Percentiles rank a stretch among this genome's conserved stretches.
Evolutionary conservation across 257 asterid genomes (phyloP).

Genomic region (Ilex aquifolium): DNA sequence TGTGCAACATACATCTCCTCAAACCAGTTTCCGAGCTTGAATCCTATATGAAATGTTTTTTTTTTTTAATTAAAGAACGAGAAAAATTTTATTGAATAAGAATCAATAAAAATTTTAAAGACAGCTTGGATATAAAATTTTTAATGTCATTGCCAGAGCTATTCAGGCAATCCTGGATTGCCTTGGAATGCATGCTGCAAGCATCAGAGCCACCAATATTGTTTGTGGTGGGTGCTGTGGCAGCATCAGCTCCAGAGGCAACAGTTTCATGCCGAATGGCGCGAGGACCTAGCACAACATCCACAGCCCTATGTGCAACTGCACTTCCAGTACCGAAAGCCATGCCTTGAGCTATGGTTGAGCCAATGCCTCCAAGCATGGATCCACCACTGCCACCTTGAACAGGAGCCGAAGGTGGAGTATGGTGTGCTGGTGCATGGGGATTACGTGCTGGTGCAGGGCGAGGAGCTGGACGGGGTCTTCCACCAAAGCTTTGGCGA

Average conservation of each 20-base stretch:
- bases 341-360: constrained; percentile 78
- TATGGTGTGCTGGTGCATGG: constrained; percentile 50
- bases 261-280: constrained; percentile 65
- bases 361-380: constrained; percentile 51
- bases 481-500: too few species aligned
- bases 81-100: too few species aligned
- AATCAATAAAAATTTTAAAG: too few species aligned
- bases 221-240: constrained; percentile 33
- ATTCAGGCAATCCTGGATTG: constrained; percentile 71
- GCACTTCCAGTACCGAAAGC: constrained; percentile 72
- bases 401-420: constrained; percentile 77
- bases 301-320: constrained; percentile 73
- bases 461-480: constrained; percentile 80
- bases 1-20: too few species aligned
- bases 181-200: constrained; percentile 55
- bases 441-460: constrained; percentile 52
- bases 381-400: constrained; percentile 67
- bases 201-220: constrained; percentile 48
- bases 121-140: too few species aligned
- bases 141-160: too few species aligned
- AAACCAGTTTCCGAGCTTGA: too few species aligned
- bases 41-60: too few species aligned
- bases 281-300: constrained; percentile 72
- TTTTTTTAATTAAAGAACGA: too few species aligned
- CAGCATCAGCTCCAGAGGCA: constrained; percentile 39